Evolutionary conservation across 192 early-diverging fungal species (phyloP), one percentile per base, ranked within the genome.

Genomic region (Neocallimastix lanati): DNA sequence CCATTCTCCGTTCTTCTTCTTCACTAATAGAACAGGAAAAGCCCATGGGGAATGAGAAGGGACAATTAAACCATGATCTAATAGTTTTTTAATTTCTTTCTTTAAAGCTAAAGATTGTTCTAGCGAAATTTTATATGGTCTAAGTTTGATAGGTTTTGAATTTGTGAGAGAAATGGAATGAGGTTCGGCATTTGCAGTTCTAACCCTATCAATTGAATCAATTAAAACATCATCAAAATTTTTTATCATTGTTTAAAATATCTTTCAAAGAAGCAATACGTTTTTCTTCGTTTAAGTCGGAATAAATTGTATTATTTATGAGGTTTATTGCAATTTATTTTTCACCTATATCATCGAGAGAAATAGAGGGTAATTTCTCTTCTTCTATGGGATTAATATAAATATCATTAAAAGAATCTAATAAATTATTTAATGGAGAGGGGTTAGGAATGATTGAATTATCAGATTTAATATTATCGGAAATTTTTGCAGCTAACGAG

Each of bases 1-100:
- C 27, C 90, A 12, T 9, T 79, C 76, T 12, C 88, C 88, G 67
- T 86, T 83, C 37, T 89, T 89, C 81, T 89, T 89, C 0, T 30
- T 33, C 0, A 85, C 85, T 36, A 89, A 79, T 0, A 83, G 76
- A 0, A 86, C 86, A 5, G 84, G 87, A 5, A 84, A 82, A 4
- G 81, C 82, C 83, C 84, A 88, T 0, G 85, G 87, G 21, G 85
- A 87, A 0, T 67, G 25, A 3, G 83, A 83, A 0, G 80, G 79
- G 0, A 76, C 29, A 21, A 89, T 87, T n/a, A 87, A 82, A 4
- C 82, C 82, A 50, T 84, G 35, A 13, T 79, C n/a, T 0, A 88
- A 77, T 83, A 86, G 82, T 29, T 77, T 29, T 28, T 79, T 76
- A 79, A 82, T 81, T 88, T 84, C 28, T 81, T 80, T 35, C 79